These are phyloP conservation scores for Bimuria novae-zelandiae DNA, from an alignment of 2,329 filamentous ascomycete genomes.

Conservation along the genomic window DNA sequence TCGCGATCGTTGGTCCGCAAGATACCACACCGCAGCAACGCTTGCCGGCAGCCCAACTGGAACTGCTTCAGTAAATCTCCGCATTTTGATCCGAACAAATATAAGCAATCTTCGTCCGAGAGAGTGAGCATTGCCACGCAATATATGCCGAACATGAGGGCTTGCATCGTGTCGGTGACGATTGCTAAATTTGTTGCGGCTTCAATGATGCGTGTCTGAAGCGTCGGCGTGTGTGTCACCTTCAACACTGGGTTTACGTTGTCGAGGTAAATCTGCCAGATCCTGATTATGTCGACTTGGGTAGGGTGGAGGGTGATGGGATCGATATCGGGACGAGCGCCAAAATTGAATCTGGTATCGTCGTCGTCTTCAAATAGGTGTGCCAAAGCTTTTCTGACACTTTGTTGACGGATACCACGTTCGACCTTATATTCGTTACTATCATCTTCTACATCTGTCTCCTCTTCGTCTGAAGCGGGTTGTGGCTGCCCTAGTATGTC, in stretches of 20 bases:
- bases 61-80: conserved; percentile 61
- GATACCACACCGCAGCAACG: conserved; percentile 61
- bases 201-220: conserved; percentile 64
- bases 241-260: conserved; percentile 40
- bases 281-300: conserved; percentile 66
- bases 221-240: conserved; percentile 34
- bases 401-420: conserved; percentile 3
- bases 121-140: conserved; percentile 53
- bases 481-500: not conserved
- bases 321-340: conserved; percentile 58
- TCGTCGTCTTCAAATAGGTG: conserved; percentile 48
- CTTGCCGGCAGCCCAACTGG: conserved; percentile 65
- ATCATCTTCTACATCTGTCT: conserved; percentile 9
- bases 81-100: conserved; percentile 57
- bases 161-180: conserved; percentile 62
- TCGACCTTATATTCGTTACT: conserved; percentile 4
- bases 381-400: conserved; percentile 1
- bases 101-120: conserved; percentile 58
- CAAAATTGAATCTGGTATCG: conserved; percentile 56
- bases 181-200: conserved; percentile 57
- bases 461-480: not conserved
- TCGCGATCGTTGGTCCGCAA: conserved; percentile 60
- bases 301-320: conserved; percentile 66
- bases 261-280: conserved; percentile 75
- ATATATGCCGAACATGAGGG: conserved; percentile 49